Evolutionary conservation across 306 rosid species (phyloP).

Genomic region (Rubus parviflorus): DNA sequence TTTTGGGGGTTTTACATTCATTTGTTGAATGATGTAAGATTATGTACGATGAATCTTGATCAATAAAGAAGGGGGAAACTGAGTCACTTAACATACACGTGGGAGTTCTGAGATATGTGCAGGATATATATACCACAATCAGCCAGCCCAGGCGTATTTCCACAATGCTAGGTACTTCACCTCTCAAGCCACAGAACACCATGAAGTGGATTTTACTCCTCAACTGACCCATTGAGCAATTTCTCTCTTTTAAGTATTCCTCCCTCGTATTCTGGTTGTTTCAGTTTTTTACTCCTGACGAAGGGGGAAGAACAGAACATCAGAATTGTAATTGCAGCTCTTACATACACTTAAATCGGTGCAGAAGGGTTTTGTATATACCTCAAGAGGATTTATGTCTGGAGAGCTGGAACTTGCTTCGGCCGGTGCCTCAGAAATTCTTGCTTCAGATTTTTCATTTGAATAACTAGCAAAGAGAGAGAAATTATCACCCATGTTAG

Average conservation of each 20-base stretch:
- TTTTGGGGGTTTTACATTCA: not conserved
- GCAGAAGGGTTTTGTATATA: constrained; percentile 21
- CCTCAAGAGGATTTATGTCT: constrained; percentile 43
- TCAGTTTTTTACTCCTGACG: constrained; percentile 42
- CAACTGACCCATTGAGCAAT: constrained; percentile 15
- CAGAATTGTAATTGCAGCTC: not conserved
- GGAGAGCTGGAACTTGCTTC: constrained; percentile 47
- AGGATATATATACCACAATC: constrained; percentile 28
- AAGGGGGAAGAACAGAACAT: constrained; percentile 18
- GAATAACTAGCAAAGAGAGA: constrained; percentile 65
- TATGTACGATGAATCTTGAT: constrained; percentile 14
- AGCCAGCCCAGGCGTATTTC: constrained; percentile 22
- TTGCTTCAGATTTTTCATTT: constrained; percentile 85
- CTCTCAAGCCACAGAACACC: constrained; percentile 20
- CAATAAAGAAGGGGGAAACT: constrained; percentile 8
- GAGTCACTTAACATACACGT: constrained; percentile 18
- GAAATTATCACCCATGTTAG: constrained; percentile 31
- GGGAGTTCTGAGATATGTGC: constrained; percentile 36
- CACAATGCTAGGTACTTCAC: constrained; percentile 21
- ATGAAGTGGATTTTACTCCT: constrained; percentile 10
- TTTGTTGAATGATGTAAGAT: not conserved
- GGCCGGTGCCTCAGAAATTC: constrained; percentile 47
- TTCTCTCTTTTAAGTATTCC: constrained; percentile 13
- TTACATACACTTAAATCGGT: not conserved
- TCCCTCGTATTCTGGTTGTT: constrained; percentile 23